These are phyloP conservation scores for Ophiostoma sp. DNA, from an alignment of 2,329 filamentous ascomycete species.

Conservation along the genomic window DNA sequence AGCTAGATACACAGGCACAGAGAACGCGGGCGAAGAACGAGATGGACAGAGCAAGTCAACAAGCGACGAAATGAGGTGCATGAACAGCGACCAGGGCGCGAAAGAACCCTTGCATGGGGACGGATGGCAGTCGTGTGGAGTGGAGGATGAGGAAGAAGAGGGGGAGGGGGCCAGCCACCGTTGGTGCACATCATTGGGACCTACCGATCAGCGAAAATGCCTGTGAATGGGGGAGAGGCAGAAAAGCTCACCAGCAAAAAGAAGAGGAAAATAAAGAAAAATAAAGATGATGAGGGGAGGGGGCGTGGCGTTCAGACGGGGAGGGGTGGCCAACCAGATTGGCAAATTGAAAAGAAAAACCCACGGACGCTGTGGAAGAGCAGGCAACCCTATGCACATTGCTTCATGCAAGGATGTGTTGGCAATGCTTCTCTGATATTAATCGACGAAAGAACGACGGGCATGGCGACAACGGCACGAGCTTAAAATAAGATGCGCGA, in stretches of 20 bases:
- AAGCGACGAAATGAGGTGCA: constrained; percentile 43
- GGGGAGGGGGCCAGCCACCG: constrained; percentile 15
- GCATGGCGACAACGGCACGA: constrained; percentile 1
- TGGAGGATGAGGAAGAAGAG: background rate
- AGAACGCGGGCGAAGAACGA: background rate
- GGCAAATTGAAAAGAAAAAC: constrained; percentile 7
- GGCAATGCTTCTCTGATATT: constrained; percentile 62
- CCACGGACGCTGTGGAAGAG: constrained; percentile 34
- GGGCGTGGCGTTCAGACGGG: constrained; percentile 12
- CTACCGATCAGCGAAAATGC: constrained; percentile 25
- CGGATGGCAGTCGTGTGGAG: background rate
- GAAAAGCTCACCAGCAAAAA: background rate
- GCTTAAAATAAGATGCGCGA: background rate
- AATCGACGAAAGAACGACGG: constrained; percentile 34
- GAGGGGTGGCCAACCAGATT: constrained; percentile 3
- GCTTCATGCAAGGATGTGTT: constrained; percentile 75
- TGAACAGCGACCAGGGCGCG: constrained; percentile 41
- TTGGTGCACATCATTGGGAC: constrained; percentile 31
- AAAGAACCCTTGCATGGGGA: constrained; percentile 39
- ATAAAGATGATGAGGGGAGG: background rate
- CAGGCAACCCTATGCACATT: constrained; percentile 24
- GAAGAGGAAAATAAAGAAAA: too few species aligned
- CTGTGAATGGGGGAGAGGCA: constrained; percentile 36
- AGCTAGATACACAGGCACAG: background rate
- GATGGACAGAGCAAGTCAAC: constrained; percentile 8